A percentile compares a stretch with the other conserved stretches of the same genome.
Conservation (phyloP, 768 basidiomycete species). For the Panaeolus papilionaceus region DNA sequence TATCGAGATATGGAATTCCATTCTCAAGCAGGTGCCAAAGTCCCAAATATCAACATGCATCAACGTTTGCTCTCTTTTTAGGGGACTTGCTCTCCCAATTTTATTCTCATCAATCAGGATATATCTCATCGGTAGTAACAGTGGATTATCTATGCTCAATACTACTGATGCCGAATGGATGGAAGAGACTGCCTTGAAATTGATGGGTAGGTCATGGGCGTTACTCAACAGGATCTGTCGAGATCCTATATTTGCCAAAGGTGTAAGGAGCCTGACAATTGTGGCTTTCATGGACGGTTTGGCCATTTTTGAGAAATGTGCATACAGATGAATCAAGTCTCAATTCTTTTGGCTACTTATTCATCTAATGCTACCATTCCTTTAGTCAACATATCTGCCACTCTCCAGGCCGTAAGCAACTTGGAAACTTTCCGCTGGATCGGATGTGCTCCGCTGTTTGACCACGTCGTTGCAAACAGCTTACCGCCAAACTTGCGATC, state of each 20-base stretch:
- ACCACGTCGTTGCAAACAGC: slow-evolving; percentile 33
- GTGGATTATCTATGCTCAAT: slow-evolving; percentile 37
- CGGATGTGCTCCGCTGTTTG: slow-evolving; percentile 38
- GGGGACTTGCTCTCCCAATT: slow-evolving; percentile 38
- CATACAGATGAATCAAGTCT: slow-evolving; percentile 15
- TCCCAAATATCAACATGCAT: slow-evolving; percentile 34
- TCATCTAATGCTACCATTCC: slow-evolving; percentile 32
- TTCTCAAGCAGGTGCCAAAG: slow-evolving; percentile 37
- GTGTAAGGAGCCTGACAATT: slow-evolving; percentile 43
- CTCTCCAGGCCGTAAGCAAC: slow-evolving; percentile 36
- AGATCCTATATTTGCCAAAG: slow-evolving; percentile 39
- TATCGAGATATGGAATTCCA: slow-evolving; percentile 45
- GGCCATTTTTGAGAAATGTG: slow-evolving; percentile 44
- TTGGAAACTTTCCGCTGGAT: slow-evolving; percentile 46
- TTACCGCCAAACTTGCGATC: slow-evolving; percentile 35
- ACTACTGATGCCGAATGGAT: slow-evolving; percentile 35
- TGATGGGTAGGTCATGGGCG: slow-evolving; percentile 47
- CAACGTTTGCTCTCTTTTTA: slow-evolving; percentile 42
- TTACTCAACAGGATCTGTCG: slow-evolving; percentile 42
- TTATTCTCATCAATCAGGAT: slow-evolving; percentile 44
- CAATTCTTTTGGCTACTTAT: slow-evolving; percentile 5
- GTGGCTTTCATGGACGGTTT: slow-evolving; percentile 41
- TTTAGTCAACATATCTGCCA: slow-evolving; percentile 33
- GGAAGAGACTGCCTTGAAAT: slow-evolving; percentile 33
- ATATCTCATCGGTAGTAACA: slow-evolving; percentile 40